Percentiles rank a stretch among this genome's conserved stretches.
Conservation (phyloP, 768 basidiomycete genomes). For the Russula ochroleuca region DNA sequence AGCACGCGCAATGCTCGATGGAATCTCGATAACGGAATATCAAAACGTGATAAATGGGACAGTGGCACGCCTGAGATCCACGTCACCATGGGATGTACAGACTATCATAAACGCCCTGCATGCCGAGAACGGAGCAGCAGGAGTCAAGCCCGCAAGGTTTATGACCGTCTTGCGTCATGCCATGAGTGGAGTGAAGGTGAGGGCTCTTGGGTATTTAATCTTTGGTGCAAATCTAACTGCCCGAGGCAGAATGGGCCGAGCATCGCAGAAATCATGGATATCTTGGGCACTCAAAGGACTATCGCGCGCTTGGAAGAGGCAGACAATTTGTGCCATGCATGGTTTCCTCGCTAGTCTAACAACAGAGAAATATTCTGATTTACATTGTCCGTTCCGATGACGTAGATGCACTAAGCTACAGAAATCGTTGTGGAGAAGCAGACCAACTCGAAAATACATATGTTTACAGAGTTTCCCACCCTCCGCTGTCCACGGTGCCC, state of each 20-base stretch:
- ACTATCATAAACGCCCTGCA: conserved; percentile 42
- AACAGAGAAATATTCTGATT: background rate
- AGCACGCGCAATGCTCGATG: conserved; percentile 49
- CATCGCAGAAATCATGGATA: conserved; percentile 33
- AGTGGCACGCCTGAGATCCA: conserved; percentile 31
- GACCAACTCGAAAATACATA: background rate
- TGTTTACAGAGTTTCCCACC: conserved; percentile 78
- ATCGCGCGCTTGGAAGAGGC: conserved; percentile 29
- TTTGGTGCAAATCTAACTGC: background rate
- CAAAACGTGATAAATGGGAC: conserved; percentile 37
- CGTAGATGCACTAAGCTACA: conserved; percentile 21
- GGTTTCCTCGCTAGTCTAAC: conserved; percentile 15
- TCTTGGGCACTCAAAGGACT: conserved; percentile 33
- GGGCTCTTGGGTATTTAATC: background rate
- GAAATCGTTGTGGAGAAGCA: background rate
- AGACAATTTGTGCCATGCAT: conserved; percentile 4
- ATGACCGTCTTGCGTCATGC: conserved; percentile 75
- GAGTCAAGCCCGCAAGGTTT: conserved; percentile 47
- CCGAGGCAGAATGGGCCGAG: conserved; percentile 34
- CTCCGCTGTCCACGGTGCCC: conserved; percentile 81
- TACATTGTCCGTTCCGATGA: conserved; percentile 16
- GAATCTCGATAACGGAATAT: conserved; percentile 42
- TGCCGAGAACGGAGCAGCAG: conserved; percentile 40
- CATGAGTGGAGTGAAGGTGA: conserved; percentile 78
- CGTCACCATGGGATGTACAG: conserved; percentile 38